Evolutionary conservation across 148 eudicot species (phyloP).

Genomic region (Camellia japonica): DNA sequence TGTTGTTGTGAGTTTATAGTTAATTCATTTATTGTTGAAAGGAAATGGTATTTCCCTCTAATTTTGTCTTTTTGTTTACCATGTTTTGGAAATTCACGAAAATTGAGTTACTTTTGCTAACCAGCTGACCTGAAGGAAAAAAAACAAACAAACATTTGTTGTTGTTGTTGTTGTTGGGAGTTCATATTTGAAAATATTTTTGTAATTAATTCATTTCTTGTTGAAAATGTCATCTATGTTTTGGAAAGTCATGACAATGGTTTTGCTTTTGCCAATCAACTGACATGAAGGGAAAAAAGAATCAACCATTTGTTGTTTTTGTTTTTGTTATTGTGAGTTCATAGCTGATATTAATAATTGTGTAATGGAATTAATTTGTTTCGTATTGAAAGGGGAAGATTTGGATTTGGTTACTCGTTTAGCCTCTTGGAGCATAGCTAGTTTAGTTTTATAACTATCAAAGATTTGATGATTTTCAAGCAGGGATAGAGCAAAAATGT

Average conservation of each 20-base stretch:
- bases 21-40: too few species aligned
- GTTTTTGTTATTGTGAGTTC: not conserved
- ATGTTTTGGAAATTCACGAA: not conserved
- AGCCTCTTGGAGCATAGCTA: not conserved
- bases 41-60: too few species aligned
- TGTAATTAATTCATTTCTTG: too few species aligned
- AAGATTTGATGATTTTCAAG: not conserved
- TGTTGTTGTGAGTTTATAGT: too few species aligned
- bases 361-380: not conserved
- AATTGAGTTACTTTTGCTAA: not conserved
- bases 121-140: not conserved
- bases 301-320: too few species aligned
- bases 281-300: too few species aligned
- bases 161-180: too few species aligned
- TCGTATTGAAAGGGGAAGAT: not conserved
- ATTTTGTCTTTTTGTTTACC: not conserved
- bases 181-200: too few species aligned
- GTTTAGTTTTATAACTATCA: not conserved
- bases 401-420: not conserved
- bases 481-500: constrained; percentile 46
- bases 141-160: too few species aligned
- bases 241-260: too few species aligned
- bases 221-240: too few species aligned
- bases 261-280: too few species aligned
- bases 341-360: not conserved